A percentile compares a stretch with the other conserved stretches of the same genome.
phyloP scores from a whole-genome alignment of 2,329 filamentous ascomycete species.

The Fusarium verticillioides region DNA sequence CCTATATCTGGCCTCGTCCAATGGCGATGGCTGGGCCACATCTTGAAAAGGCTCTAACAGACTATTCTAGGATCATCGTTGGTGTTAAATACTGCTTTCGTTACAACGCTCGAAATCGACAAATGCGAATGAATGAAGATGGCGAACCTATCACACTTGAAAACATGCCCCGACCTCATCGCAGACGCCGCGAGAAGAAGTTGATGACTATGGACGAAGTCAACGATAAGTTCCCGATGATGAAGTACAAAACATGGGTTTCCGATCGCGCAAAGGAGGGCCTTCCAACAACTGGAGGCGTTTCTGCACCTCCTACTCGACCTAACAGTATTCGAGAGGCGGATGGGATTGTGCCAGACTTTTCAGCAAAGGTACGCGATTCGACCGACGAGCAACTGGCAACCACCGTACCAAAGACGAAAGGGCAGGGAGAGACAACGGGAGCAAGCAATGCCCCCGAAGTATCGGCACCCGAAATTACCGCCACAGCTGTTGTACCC shows the following conservation, averaged over 20 bases:
- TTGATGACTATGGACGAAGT: conserved; percentile 99
- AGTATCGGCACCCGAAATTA: conserved; percentile 28
- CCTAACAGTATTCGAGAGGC: conserved; percentile 78
- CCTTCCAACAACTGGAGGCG: conserved; percentile 84
- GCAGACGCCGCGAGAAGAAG: conserved; percentile 94
- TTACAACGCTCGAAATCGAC: conserved; percentile 93
- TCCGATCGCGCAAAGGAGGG: conserved; percentile 84
- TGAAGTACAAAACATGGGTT: conserved; percentile 97
- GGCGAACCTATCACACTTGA: conserved; percentile 90
- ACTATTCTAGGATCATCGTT: conserved; percentile 87
- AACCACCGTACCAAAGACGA: conserved; percentile 33
- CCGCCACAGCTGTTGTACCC: conserved; percentile 26
- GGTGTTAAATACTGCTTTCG: conserved; percentile 99
- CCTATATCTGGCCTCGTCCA: conserved; percentile 7
- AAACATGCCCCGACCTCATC: conserved; percentile 84
- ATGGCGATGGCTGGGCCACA: conserved; percentile 70
- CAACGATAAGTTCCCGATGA: conserved; percentile 94
- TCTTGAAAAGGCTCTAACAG: conserved; percentile 28
- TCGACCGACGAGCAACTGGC: conserved; percentile 56
- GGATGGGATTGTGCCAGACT: conserved; percentile 63
- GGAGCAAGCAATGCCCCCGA: conserved; percentile 11
- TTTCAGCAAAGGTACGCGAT: conserved; percentile 57
- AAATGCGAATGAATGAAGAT: conserved; percentile 79
- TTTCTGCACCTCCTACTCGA: conserved; percentile 78
- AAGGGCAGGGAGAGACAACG: conserved; percentile 35